A percentile compares a stretch with the other conserved stretches of the same genome.
phyloP scores from a whole-genome alignment of 2,329 filamentous ascomycete species.

The Hymenoscyphus occultus region DNA sequence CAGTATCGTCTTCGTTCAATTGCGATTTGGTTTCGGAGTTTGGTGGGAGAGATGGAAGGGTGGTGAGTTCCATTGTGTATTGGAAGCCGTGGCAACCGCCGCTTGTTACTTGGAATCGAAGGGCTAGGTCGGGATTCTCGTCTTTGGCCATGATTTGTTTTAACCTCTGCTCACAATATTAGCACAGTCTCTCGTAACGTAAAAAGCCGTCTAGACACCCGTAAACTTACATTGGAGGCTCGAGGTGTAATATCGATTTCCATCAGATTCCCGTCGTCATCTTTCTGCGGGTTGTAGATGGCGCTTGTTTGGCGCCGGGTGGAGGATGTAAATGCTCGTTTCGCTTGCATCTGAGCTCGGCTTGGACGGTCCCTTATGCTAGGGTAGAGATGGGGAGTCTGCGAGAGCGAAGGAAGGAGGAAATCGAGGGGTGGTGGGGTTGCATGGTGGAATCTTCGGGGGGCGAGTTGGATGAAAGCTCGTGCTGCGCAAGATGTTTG shows the following conservation, averaged over 20 bases:
- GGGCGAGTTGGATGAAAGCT: slow-evolving; percentile 32
- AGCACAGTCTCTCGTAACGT: not conserved
- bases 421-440: slow-evolving; percentile 33
- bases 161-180: slow-evolving; percentile 25
- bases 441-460: slow-evolving; percentile 24
- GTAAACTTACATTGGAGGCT: slow-evolving; percentile 65
- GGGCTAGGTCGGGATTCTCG: slow-evolving; percentile 72
- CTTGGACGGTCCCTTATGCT: not conserved
- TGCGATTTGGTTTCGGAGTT: slow-evolving; percentile 34
- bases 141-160: slow-evolving; percentile 69
- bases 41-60: slow-evolving; percentile 42
- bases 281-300: slow-evolving; percentile 68
- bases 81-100: slow-evolving; percentile 98
- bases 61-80: slow-evolving; percentile 86
- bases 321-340: slow-evolving; percentile 28
- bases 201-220: not conserved
- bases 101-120: slow-evolving; percentile 89
- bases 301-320: slow-evolving; percentile 42
- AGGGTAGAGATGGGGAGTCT: not conserved
- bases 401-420: slow-evolving; percentile 26
- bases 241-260: slow-evolving; percentile 77
- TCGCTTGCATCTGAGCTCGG: slow-evolving; percentile 2
- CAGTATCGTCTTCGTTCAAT: slow-evolving; percentile 72
- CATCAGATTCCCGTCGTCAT: slow-evolving; percentile 85
- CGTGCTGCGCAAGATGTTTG: slow-evolving; percentile 25